These are phyloP conservation scores for Phytophthora multivora DNA, from an alignment of 352 stramenopile genomes.

Conservation along the genomic window DNA sequence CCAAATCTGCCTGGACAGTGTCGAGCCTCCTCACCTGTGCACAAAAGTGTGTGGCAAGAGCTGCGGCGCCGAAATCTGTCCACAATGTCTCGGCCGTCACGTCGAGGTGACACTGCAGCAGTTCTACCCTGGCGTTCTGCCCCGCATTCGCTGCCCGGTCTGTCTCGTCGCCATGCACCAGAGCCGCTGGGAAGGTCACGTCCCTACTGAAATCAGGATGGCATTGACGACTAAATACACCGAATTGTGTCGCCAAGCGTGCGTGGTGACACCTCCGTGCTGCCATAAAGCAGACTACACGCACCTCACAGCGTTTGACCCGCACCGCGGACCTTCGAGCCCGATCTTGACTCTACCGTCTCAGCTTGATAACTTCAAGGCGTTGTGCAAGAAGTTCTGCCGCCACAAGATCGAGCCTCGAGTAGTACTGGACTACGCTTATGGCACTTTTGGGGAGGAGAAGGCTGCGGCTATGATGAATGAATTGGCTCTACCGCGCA, in stretches of 20 bases:
- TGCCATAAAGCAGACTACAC: constrained; percentile 45
- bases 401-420: constrained; percentile 22
- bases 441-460: constrained; percentile 24
- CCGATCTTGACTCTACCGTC: constrained; percentile 14
- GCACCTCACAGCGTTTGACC: constrained; percentile 29
- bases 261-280: constrained; percentile 32
- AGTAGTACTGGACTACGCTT: constrained; percentile 23
- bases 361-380: constrained; percentile 15
- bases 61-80: constrained; percentile 29
- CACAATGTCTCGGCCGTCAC: constrained; percentile 24
- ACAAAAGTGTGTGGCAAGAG: constrained; percentile 15
- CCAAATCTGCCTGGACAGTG: constrained; percentile 44
- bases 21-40: constrained; percentile 6
- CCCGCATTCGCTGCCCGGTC: constrained; percentile 35
- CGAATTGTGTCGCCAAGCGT: constrained; percentile 30
- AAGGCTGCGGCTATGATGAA: constrained; percentile 13
- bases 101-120: constrained; percentile 31
- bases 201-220: neutral
- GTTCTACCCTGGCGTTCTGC: constrained; percentile 39
- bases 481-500: constrained; percentile 16
- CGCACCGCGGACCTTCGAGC: neutral
- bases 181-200: constrained; percentile 21
- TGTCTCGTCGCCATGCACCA: constrained; percentile 23
- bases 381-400: constrained; percentile 26
- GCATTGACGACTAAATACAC: constrained; percentile 19